Evolutionary conservation across 257 asterid genomes (phyloP).

Genomic region (Verbena officinalis): DNA sequence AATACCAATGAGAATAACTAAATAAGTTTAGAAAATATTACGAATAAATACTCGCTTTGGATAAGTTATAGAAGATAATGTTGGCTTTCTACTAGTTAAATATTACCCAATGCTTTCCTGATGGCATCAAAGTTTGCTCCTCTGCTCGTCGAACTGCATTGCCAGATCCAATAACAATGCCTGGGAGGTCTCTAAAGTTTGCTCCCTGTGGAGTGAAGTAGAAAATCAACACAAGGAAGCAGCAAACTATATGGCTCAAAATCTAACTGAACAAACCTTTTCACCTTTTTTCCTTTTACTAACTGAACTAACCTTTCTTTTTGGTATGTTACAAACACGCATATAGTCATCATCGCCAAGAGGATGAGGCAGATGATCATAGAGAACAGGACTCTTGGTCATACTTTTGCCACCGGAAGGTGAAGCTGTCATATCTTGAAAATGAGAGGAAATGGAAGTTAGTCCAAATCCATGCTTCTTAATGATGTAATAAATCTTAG

Average conservation of each 20-base stretch:
- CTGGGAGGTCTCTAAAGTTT: constrained; percentile 53
- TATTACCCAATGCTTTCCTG: constrained; percentile 57
- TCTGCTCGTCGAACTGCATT: constrained; percentile 37
- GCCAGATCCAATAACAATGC: constrained; percentile 41
- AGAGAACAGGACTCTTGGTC: constrained; percentile 32
- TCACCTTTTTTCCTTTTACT: no score
- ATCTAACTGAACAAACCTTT: constrained; percentile 42
- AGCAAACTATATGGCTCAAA: constrained; percentile 8
- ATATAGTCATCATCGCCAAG: constrained; percentile 41
- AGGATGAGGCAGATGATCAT: constrained; percentile 49
- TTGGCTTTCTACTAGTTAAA: constrained; percentile 2
- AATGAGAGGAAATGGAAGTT: constrained; percentile 9
- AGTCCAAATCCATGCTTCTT: constrained; percentile 13
- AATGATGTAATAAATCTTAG: neutral
- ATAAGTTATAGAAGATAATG: constrained; percentile 4
- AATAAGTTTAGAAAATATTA: constrained; percentile 2
- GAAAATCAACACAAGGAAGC: constrained; percentile 31
- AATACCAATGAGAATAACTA: neutral
- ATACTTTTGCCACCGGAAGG: constrained; percentile 28
- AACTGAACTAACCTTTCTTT: constrained; percentile 44
- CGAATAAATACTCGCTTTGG: neutral
- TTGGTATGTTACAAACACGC: constrained; percentile 50
- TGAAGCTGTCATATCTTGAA: constrained; percentile 45
- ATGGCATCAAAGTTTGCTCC: constrained; percentile 41
- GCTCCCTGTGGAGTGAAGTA: constrained; percentile 48